phyloP scores from a whole-genome alignment of 2,329 filamentous ascomycete genomes.

The Lasiodiplodia sp. region DNA sequence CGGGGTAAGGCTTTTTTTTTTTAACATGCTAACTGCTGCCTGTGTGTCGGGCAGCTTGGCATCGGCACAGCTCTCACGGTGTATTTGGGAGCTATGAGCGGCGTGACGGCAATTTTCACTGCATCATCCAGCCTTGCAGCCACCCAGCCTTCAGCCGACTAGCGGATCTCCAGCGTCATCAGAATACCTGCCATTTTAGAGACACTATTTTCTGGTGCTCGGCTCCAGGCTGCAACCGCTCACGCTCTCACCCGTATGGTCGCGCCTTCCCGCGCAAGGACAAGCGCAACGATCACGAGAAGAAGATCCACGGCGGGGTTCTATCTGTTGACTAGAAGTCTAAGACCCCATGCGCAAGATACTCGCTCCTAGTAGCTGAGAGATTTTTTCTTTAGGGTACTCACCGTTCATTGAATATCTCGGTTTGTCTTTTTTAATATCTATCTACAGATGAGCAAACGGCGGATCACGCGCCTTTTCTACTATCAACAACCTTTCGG shows the following conservation, averaged over 20 bases:
- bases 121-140: not conserved
- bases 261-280: constrained; percentile 25
- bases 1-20: not conserved
- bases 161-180: not conserved
- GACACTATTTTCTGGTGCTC: not conserved
- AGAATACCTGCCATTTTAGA: not conserved
- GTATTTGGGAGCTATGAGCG: too few species aligned
- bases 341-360: rapidly evolving
- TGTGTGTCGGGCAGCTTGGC: too few species aligned
- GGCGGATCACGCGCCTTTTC: not conserved
- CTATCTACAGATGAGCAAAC: not conserved
- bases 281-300: constrained; percentile 31
- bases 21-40: too few species aligned
- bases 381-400: not conserved
- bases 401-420: not conserved
- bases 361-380: too few species aligned
- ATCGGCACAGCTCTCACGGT: too few species aligned
- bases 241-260: not conserved
- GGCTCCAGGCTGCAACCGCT: not conserved
- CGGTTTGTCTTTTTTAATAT: not conserved
- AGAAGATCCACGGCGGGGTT: constrained; percentile 22
- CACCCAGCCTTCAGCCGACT: not conserved
- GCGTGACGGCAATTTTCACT: too few species aligned
- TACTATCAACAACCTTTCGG: not conserved
- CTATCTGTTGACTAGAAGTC: not conserved